phyloP scores from a whole-genome alignment of 1,284 basidiomycete species.

The Meira miltonrushii region DNA sequence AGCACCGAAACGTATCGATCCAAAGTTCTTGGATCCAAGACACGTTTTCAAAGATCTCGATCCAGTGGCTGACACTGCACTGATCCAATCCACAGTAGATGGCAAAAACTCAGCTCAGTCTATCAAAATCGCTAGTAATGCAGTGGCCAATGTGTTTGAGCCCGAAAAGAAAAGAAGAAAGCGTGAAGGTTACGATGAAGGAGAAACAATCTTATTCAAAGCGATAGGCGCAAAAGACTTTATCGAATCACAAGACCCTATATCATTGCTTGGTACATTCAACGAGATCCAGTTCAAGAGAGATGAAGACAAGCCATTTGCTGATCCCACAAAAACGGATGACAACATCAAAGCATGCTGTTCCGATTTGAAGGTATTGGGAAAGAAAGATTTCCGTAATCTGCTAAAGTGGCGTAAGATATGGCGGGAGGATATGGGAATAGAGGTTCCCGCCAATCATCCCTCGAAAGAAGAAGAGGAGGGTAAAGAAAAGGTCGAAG shows the following conservation, averaged over 20 bases:
- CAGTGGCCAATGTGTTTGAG: conserved; percentile 75
- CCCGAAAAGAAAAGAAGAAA: conserved; percentile 92
- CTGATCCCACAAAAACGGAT: conserved; percentile 59
- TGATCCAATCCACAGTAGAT: conserved; percentile 2
- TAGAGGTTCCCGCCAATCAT: conserved; percentile 25
- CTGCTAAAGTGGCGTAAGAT: conserved; percentile 74
- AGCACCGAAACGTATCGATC: conserved; percentile 91
- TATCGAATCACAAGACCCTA: conserved; percentile 58
- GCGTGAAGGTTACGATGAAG: conserved; percentile 92
- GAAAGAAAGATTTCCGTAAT: conserved; percentile 92
- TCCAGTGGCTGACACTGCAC: conserved; percentile 27
- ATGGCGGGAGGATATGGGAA: conserved; percentile 66
- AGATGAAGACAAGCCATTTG: conserved; percentile 68
- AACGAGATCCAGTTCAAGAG: conserved; percentile 73
- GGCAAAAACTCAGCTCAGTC: conserved; percentile 12
- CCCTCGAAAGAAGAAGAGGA: conserved; percentile 13
- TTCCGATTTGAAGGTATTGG: conserved; percentile 90
- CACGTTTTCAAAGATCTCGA: conserved; percentile 91
- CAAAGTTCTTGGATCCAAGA: conserved; percentile 94
- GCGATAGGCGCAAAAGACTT: conserved; percentile 70
- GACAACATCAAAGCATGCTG: conserved; percentile 75
- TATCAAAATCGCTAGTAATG: conserved; percentile 34
- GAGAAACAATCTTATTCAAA: conserved; percentile 86
- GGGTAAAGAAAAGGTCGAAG: conserved; percentile 17
- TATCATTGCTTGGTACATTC: conserved; percentile 72